Percentiles rank a stretch among this genome's conserved stretches.
phyloP scores from a whole-genome alignment of 768 basidiomycete genomes.

The Mycena epipterygia region DNA sequence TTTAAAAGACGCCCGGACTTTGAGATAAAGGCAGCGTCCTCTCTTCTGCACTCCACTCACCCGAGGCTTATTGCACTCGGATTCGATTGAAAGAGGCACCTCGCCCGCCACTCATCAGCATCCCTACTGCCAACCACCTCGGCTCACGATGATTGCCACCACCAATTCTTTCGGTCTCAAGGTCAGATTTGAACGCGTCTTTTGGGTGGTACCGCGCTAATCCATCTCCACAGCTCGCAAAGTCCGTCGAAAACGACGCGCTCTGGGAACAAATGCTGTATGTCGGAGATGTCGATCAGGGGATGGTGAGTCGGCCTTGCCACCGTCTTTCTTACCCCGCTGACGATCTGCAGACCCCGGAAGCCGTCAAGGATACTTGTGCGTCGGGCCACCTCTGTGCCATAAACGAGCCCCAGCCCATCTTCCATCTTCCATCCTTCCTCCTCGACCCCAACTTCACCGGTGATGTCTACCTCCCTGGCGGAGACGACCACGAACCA shows the following conservation, averaged over 20 bases:
- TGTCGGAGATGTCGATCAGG: background rate
- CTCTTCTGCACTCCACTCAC: background rate
- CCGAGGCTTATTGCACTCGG: background rate
- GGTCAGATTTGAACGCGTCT: background rate
- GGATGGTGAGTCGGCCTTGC: background rate
- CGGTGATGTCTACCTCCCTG: background rate
- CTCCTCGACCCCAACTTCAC: conserved; percentile 1
- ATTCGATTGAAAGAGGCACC: no score
- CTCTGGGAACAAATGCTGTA: background rate
- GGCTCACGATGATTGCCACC: background rate
- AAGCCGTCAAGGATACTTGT: background rate
- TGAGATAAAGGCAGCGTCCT: background rate
- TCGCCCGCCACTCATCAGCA: no score
- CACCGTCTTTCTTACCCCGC: background rate
- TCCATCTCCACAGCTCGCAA: background rate
- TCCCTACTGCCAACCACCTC: background rate
- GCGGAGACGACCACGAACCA: background rate
- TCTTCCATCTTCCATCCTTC: background rate
- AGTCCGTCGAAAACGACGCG: background rate
- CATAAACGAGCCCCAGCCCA: background rate
- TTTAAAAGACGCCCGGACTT: background rate
- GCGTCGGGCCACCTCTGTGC: background rate
- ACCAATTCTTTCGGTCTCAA: background rate
- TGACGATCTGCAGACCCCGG: background rate
- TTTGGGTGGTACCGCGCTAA: background rate